These are phyloP conservation scores for Cercospora nicotianae DNA, from an alignment of 2,329 filamentous ascomycete genomes.

Conservation along the genomic window DNA sequence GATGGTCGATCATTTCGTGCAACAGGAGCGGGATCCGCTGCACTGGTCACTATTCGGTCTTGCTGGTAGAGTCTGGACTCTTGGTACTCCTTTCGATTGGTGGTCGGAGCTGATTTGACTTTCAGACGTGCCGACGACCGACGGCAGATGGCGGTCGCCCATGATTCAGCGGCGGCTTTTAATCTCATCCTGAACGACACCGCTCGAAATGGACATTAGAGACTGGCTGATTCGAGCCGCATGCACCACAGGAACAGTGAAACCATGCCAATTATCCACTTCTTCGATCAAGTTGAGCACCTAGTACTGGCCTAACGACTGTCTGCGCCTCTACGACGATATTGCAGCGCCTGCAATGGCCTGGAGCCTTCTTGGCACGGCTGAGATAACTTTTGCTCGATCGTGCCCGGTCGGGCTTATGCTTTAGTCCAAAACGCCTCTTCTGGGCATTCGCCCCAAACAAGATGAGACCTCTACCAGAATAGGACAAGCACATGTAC, in stretches of 20 bases:
- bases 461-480: neutral
- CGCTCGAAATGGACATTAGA: neutral
- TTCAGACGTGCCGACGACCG: neutral
- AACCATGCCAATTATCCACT: neutral
- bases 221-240: neutral
- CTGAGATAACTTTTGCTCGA: neutral
- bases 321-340: neutral
- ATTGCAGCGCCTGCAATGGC: neutral
- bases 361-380: neutral
- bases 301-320: neutral
- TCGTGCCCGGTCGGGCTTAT: neutral
- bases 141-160: neutral
- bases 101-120: neutral
- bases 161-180: neutral
- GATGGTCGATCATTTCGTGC: neutral
- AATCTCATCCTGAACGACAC: neutral
- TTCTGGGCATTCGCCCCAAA: neutral
- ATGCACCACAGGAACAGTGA: neutral
- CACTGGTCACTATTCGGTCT: neutral
- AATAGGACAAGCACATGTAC: neutral
- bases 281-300: neutral
- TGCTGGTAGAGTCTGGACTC: neutral
- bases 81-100: neutral
- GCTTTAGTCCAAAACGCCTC: neutral
- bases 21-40: neutral